A percentile compares a stretch with the other conserved stretches of the same genome.
Evolutionary conservation across 345 rosid genomes (phyloP).

Genomic region (Gossypium mustelinum): DNA sequence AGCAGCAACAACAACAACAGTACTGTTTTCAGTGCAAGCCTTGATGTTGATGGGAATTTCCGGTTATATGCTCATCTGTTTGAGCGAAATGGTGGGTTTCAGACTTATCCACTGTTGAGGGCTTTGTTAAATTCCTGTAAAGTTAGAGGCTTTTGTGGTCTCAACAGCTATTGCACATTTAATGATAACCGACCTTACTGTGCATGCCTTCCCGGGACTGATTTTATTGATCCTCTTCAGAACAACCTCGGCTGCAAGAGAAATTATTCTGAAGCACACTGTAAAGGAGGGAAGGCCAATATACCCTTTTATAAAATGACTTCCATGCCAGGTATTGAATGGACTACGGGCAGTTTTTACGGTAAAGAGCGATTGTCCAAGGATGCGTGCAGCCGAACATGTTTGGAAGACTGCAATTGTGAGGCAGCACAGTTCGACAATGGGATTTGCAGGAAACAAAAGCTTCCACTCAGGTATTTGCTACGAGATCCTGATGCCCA

Average conservation of each 20-base stretch:
- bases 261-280: conserved; percentile 11
- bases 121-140: not conserved
- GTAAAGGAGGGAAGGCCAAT: not conserved
- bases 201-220: conserved; percentile 2
- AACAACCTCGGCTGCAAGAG: conserved; percentile 9
- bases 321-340: not conserved
- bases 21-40: not conserved
- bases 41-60: conserved; percentile 15
- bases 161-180: conserved; percentile 12
- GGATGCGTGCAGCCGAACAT: not conserved
- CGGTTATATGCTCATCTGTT: not conserved
- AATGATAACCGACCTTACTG: conserved; percentile 3
- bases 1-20: not conserved
- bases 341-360: not conserved
- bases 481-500: not conserved
- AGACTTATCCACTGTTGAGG: not conserved
- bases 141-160: conserved; percentile 1
- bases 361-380: not conserved
- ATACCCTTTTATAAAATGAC: not conserved
- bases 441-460: conserved; percentile 6
- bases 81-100: not conserved
- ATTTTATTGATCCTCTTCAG: not conserved
- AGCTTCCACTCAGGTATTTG: conserved; percentile 3
- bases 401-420: conserved; percentile 16
- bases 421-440: not conserved